Evolutionary conservation across 352 stramenopile species (phyloP), one percentile per base, ranked within the genome.

Genomic region (Phytophthora meadii): DNA sequence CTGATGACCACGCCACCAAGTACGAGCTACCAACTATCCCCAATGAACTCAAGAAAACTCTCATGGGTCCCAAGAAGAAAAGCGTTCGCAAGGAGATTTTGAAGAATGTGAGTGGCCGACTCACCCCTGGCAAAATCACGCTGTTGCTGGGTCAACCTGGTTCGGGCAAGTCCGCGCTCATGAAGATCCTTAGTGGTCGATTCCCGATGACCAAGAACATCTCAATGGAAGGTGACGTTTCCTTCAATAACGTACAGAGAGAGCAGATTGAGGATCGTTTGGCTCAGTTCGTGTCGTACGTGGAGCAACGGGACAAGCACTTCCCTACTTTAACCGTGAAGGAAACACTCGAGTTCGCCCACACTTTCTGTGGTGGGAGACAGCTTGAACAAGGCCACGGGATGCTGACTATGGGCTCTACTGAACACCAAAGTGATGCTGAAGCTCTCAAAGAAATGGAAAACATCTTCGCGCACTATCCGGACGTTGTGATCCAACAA

Each of bases 261-360:
- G 34, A 37, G 28, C 30, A 41, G 34, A 72, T 15, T 47, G 27
- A 34, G 17, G 19, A 48, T 10, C 10, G 71, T 46, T 17, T 64
- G 17, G 22, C 79, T 24, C 76, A 84, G 46, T 70, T 82, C 51
- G 46, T 70, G 19, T 54, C 76, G 11, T 88, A 88, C 61, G 75
- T 84, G 24, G 62, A 58, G 15, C 77, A 88, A 53, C 63, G 53
- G 4, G 75, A 87, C 52, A 76, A 76, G 37, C 79, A 88, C 56
- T 83, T 78, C 25, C 65, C 79, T 1, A 83, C 65, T 10, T 59
- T 88, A 9, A 84, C 79, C 1, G 79, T 84, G 1, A 70, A 75
- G 37, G 79, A 88, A 62, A 88, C 79, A 19, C 55, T 87, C 5
- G 45, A 77, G 36, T 88, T 87, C 48, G 75, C 79, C 0, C 53